A percentile compares a stretch with the other conserved stretches of the same genome.
Evolutionary conservation across 2,329 filamentous ascomycete species (phyloP).

Genomic region (Dryadomyces sulphureus): DNA sequence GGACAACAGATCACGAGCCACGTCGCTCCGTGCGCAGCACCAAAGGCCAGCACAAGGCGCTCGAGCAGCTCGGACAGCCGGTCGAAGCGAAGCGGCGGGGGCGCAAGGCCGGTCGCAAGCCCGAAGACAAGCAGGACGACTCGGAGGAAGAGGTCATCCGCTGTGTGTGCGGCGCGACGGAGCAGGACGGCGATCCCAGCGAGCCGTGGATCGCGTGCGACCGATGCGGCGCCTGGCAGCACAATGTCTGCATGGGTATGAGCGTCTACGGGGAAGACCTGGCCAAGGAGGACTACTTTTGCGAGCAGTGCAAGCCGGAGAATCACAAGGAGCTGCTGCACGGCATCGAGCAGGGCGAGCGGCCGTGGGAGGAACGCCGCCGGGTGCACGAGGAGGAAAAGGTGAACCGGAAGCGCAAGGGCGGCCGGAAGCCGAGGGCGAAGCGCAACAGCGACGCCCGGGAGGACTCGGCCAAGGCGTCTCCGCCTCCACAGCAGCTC

Average conservation of each 20-base stretch:
- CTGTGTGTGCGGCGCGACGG: conserved; percentile 81
- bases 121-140: conserved; percentile 40
- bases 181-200: conserved; percentile 71
- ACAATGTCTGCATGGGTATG: conserved; percentile 90
- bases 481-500: conserved; percentile 21
- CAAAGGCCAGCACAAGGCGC: conserved; percentile 90
- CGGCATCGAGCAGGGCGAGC: conserved; percentile 65
- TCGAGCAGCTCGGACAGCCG: conserved; percentile 56
- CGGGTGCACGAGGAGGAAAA: conserved; percentile 48
- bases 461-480: conserved; percentile 25
- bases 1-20: conserved; percentile 47
- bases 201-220: conserved; percentile 96
- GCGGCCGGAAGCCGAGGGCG: conserved; percentile 45
- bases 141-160: conserved; percentile 64
- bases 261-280: conserved; percentile 63
- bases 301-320: conserved; percentile 75
- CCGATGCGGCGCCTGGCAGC: conserved; percentile 85
- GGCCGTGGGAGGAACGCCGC: conserved; percentile 66
- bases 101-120: conserved; percentile 38
- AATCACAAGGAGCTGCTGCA: conserved; percentile 70
- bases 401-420: conserved; percentile 39
- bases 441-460: conserved; percentile 52
- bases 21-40: conserved; percentile 90
- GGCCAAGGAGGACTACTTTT: conserved; percentile 74
- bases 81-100: conserved; percentile 37